Evolutionary conservation across 495 filamentous ascomycete species (phyloP).

Genomic region (Durotheca rogersii): DNA sequence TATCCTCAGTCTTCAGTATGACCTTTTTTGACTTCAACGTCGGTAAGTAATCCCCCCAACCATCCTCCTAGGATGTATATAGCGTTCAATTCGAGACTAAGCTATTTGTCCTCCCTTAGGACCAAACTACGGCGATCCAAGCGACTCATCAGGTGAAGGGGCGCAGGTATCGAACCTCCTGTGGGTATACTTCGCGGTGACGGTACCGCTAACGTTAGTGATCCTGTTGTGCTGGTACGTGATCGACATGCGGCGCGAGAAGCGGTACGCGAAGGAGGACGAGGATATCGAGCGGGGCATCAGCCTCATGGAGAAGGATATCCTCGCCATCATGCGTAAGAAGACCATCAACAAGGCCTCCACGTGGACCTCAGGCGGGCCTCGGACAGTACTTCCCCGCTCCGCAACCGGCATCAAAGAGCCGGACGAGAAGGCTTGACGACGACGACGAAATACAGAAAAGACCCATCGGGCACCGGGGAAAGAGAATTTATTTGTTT

Average conservation of each 20-base stretch:
- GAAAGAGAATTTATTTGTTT: too few species aligned
- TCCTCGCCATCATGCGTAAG: constrained; percentile 54
- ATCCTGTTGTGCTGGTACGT: constrained; percentile 50
- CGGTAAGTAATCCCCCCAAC: constrained; percentile 21
- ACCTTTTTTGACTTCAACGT: constrained; percentile 57
- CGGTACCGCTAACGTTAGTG: constrained; percentile 49
- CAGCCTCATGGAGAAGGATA: constrained; percentile 54
- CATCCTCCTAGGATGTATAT: too few species aligned
- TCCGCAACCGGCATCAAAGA: neutral
- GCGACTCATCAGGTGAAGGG: constrained; percentile 9
- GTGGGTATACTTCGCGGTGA: constrained; percentile 58
- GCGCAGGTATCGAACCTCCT: constrained; percentile 43
- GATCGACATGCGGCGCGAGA: constrained; percentile 49
- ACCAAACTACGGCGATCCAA: constrained; percentile 7
- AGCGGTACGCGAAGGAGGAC: constrained; percentile 48
- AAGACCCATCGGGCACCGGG: too few species aligned
- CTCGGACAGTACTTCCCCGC: neutral
- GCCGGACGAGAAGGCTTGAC: constrained; percentile 8
- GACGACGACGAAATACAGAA: neutral
- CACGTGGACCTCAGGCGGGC: constrained; percentile 43
- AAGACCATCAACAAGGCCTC: constrained; percentile 52
- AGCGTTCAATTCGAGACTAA: too few species aligned
- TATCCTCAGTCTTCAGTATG: constrained; percentile 58
- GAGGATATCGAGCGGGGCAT: constrained; percentile 52
- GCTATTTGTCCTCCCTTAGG: constrained; percentile 7